Conservation (phyloP, 148 eudicot species). For the Pouteria glomerata region DNA sequence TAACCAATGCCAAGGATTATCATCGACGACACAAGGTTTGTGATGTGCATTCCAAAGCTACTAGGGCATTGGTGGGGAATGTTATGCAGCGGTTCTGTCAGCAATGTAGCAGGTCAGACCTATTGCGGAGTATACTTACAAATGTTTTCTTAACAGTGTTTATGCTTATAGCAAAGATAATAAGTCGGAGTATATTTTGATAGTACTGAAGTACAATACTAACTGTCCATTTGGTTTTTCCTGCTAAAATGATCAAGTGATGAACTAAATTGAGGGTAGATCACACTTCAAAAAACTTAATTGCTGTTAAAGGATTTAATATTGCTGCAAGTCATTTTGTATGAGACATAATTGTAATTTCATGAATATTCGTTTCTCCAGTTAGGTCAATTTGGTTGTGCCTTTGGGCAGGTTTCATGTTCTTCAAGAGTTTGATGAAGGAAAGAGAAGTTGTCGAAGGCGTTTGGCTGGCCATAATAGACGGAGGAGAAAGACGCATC, state of each 20-base stretch:
- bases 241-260: background rate
- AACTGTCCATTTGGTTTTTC: background rate
- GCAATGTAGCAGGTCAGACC: constrained; percentile 87
- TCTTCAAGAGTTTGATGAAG: constrained; percentile 96
- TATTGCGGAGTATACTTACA: background rate
- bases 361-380: background rate
- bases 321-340: background rate
- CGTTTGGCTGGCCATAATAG: constrained; percentile 91
- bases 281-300: background rate
- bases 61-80: constrained; percentile 57
- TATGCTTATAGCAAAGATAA: background rate
- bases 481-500: constrained; percentile 77
- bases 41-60: constrained; percentile 79
- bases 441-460: constrained; percentile 92
- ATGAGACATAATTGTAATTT: background rate
- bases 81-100: constrained; percentile 87
- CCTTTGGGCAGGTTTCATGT: constrained; percentile 68
- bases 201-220: background rate
- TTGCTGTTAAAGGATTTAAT: background rate
- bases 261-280: background rate
- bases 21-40: constrained; percentile 93
- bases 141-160: background rate
- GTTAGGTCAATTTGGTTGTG: background rate
- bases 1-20: constrained; percentile 74
- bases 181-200: background rate